Percentiles rank a stretch among this genome's conserved stretches.
Evolutionary conservation across 2,329 filamentous ascomycete species (phyloP).

Genomic region (Plenodomus biglobosus): DNA sequence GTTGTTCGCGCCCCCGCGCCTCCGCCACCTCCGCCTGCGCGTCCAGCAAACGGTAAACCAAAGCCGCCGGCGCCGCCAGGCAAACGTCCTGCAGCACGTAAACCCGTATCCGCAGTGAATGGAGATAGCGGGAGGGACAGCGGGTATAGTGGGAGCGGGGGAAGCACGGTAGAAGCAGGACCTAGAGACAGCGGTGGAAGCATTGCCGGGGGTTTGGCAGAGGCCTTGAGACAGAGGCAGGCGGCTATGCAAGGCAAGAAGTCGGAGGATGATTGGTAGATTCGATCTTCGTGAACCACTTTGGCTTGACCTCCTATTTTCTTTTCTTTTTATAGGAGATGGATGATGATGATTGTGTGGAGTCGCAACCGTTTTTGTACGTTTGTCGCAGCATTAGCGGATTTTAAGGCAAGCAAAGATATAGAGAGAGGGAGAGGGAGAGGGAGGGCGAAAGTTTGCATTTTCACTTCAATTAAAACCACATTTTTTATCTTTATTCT

Average conservation of each 20-base stretch:
- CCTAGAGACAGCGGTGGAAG: conserved; percentile 47
- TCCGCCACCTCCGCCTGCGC: conserved; percentile 52
- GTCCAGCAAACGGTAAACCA: conserved; percentile 69
- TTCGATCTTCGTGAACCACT: no score
- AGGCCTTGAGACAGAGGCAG: conserved; percentile 53
- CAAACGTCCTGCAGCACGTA: conserved; percentile 75
- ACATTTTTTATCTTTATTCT: no score
- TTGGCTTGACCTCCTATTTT: no score
- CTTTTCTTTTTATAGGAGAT: no score
- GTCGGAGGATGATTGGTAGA: conserved; percentile 42
- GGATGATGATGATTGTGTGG: no score
- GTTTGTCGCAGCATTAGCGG: no score
- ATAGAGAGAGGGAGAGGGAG: no score
- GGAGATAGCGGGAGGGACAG: conserved; percentile 67
- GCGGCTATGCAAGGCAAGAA: conserved; percentile 52
- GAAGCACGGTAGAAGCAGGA: conserved; percentile 41
- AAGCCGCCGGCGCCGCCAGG: conserved; percentile 75
- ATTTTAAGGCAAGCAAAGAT: no score
- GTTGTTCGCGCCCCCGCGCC: conserved; percentile 59
- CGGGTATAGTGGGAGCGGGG: conserved; percentile 49
- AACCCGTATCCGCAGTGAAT: conserved; percentile 54
- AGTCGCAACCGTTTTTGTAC: no score
- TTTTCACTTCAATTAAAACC: no score
- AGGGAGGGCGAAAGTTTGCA: no score
- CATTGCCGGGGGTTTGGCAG: conserved; percentile 54